Evolutionary conservation across 768 basidiomycete species (phyloP).

Genomic region (Lentinula sp.): DNA sequence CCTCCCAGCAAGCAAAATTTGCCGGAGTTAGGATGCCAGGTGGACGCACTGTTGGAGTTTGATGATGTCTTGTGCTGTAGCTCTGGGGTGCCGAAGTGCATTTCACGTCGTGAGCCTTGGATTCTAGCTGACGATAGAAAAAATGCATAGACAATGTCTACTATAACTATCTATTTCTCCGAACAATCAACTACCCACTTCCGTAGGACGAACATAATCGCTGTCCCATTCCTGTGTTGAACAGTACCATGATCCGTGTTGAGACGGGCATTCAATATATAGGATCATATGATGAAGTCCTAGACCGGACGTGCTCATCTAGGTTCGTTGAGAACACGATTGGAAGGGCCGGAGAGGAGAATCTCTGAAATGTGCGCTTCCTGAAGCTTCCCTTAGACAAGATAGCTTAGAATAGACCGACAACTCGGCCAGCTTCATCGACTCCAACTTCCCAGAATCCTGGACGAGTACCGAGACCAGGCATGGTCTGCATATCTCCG

Average conservation of each 20-base stretch:
- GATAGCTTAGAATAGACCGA: constrained; percentile 71
- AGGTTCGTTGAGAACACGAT: constrained; percentile 7
- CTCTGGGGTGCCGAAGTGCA: no score
- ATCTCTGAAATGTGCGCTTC: constrained; percentile 5
- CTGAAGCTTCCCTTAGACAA: neutral
- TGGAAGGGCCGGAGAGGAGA: constrained; percentile 4
- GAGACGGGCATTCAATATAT: constrained; percentile 23
- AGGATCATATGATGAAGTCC: constrained; percentile 9
- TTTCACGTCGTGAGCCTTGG: neutral
- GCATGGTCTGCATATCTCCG: constrained; percentile 99
- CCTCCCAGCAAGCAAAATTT: constrained; percentile 4
- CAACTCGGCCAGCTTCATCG: constrained; percentile 75
- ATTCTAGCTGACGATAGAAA: neutral
- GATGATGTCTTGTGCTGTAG: neutral
- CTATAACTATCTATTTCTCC: neutral
- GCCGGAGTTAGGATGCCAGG: constrained; percentile 29
- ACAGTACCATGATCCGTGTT: constrained; percentile 30
- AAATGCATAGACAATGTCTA: neutral
- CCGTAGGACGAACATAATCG: neutral
- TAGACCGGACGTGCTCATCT: neutral
- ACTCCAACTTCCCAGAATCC: constrained; percentile 91
- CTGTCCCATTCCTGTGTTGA: constrained; percentile 27
- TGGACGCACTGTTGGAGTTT: constrained; percentile 15
- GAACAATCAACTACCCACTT: neutral
- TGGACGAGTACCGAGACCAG: constrained; percentile 88